Base-by-base conservation (phyloP, 352 stramenopile species). In the Pythium aristosporum region DNA sequence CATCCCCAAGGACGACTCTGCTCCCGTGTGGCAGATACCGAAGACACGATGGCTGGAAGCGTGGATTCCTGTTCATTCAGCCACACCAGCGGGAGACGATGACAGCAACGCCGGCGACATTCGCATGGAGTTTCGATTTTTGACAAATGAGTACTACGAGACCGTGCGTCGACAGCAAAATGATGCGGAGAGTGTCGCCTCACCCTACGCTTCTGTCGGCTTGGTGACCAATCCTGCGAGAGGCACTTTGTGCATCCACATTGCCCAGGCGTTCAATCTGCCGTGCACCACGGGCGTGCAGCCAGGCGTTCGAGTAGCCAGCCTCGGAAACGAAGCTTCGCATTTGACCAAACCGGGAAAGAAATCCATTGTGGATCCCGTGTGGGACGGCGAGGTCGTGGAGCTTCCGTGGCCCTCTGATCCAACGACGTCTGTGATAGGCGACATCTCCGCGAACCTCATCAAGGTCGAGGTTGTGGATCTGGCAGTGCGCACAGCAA, bases 91-190 rank as follows among this genome's bases (percentile, higher is more conserved):
- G 21, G 23, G 20, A 15, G 62, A 68, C 12, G 57, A 66, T 7
- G 61, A 67, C 10, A 51, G 37, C 13, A 68, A 59, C 21, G 61
- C 65, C 12, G 77, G 75, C 5, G 73, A 84, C 18, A 54, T 87
- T 25, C 77, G 77, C 3, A 47, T 82, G 10, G 77, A 87, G 51
- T 87, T 82, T 58, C 75, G 75, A 2, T 87, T 87, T 54, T 46
- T 84, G 8, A 67, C 71, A 5, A 47, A 73, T 18, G 63, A 69
- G 11, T 77, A 73, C 43, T 79, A 72, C n/a, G 37, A 63, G 3
- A 52, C 55, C 28, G 39, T 47, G 41, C 51, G 46, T 10, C 63
- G 44, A 7, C 49, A 61, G 1, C 60, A 66, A 57, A 32, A 36
- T 15, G 43, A 57, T 6, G 10, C 58, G 3, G 1, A 37, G 15